Evolutionary conservation across 2,329 filamentous ascomycete genomes (phyloP), one percentile per base, ranked within the genome.

Genomic region (Daldinia sp.): DNA sequence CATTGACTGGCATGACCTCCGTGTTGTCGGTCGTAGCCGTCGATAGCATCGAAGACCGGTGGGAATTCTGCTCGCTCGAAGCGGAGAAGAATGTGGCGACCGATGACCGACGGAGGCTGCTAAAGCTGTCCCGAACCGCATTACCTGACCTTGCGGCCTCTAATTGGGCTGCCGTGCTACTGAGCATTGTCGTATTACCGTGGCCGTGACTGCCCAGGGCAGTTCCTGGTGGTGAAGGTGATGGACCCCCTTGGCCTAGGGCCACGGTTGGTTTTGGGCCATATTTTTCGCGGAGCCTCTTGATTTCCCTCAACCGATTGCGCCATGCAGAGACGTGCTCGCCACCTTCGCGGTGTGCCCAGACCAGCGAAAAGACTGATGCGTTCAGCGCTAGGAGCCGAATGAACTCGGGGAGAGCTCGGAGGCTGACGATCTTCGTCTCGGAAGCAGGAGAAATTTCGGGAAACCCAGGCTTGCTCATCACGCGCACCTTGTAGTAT

Each of bases 251-350:
- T 34, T 71, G 67, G 39, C 63, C 56, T 13, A 25, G 39, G 19
- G 10, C 39, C 39, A 15, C 11, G 25, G 32, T 69, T 15, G 61
- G 48, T 67, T 83, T 86, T 7, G 79, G 78, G 1, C 79, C 81
- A 68, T 90, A 84, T 61, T 85, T 87, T 61, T 96, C 92, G 25
- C 93, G 87, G 50, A 99, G 83, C 43, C 88, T 86, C 74, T 90
- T 90, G 74, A 99, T 96, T 75, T 94, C 91, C 49, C 91, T 87
- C 10, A 98, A 84, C 49, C 95, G 88, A 70, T 90, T 92, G 61
- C 93, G 88, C 95, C 95, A 98, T 7, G 92, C 92, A 9, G 93
- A 95, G 27, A 95, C 84, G 72, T 96, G 89, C 75, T 96, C 93
- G 58, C 90, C 90, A 4, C 89, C 90, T 66, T 90, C 86, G 47